Evolutionary conservation across 495 filamentous ascomycete species (phyloP).

Genomic region (Pyrenula aspistea): DNA sequence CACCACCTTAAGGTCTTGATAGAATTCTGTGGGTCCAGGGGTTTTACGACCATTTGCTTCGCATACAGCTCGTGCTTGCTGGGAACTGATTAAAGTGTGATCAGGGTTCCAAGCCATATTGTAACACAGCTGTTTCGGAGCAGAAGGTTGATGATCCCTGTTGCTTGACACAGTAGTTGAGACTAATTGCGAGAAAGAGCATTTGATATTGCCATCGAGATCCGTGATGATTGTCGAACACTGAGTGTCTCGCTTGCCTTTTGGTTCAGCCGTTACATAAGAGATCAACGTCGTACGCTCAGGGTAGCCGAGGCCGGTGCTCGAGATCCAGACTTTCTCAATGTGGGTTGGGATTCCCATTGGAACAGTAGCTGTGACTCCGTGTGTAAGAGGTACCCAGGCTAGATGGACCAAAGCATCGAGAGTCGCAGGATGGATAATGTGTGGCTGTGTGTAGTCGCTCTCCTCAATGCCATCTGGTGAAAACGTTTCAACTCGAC

Average conservation of each 20-base stretch:
- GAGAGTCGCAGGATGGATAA: constrained; percentile 38
- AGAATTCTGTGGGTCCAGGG: too few species aligned
- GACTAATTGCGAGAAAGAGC: too few species aligned
- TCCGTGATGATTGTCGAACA: not conserved
- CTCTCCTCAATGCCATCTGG: constrained; percentile 4
- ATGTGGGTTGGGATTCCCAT: not conserved
- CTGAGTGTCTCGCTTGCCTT: not conserved
- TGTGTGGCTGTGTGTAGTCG: constrained; percentile 9
- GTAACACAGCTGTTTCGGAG: too few species aligned
- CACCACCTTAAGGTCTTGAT: too few species aligned
- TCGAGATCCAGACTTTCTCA: not conserved
- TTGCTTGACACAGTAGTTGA: too few species aligned
- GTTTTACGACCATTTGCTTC: too few species aligned
- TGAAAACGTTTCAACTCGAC: constrained; percentile 12
- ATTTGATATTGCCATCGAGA: not conserved
- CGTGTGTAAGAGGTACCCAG: not conserved
- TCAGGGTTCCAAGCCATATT: too few species aligned
- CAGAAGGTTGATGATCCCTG: too few species aligned
- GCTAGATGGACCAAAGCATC: constrained; percentile 20
- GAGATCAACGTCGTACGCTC: too few species aligned
- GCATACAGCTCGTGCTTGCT: too few species aligned
- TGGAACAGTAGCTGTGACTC: not conserved
- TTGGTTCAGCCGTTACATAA: too few species aligned
- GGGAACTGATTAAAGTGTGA: too few species aligned
- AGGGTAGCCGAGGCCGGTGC: not conserved